Conservation (phyloP, 2,329 filamentous ascomycete genomes). For the Neurospora crassa region DNA sequence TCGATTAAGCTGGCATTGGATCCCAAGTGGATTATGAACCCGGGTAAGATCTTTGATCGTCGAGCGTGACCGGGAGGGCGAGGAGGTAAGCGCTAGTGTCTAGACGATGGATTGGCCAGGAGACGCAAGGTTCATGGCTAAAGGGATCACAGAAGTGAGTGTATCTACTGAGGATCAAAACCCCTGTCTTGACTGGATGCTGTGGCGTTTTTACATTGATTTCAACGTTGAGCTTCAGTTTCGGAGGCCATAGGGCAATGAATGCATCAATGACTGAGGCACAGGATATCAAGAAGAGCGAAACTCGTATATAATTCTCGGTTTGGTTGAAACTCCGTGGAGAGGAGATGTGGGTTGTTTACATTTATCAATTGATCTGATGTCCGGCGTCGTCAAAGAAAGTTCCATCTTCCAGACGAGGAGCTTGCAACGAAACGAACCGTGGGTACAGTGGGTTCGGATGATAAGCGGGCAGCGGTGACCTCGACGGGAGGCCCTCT, state of each 20-base stretch:
- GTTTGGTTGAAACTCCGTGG: background rate
- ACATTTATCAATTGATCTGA: background rate
- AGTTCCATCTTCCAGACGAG: background rate
- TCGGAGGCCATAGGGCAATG: background rate
- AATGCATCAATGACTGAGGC: background rate
- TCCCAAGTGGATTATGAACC: slow-evolving; percentile 81
- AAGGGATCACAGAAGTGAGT: background rate
- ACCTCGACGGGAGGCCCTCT: background rate
- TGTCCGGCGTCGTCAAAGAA: background rate
- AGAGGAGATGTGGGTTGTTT: background rate
- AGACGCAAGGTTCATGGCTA: background rate
- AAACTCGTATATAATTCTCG: background rate
- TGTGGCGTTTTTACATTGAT: background rate
- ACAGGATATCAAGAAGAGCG: background rate
- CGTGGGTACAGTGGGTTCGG: background rate
- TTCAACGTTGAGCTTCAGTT: background rate
- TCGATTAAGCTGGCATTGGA: slow-evolving; percentile 75
- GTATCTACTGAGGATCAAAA: background rate
- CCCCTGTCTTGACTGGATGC: background rate
- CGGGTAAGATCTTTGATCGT: slow-evolving; percentile 80
- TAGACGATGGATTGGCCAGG: background rate
- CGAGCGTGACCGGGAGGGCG: slow-evolving; percentile 13
- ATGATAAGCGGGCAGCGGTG: background rate
- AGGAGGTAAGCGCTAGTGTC: background rate
- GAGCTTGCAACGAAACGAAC: background rate